Percentiles rank a stretch among this genome's conserved stretches.
phyloP scores from a whole-genome alignment of 768 basidiomycete species.

The Mycena rosella region DNA sequence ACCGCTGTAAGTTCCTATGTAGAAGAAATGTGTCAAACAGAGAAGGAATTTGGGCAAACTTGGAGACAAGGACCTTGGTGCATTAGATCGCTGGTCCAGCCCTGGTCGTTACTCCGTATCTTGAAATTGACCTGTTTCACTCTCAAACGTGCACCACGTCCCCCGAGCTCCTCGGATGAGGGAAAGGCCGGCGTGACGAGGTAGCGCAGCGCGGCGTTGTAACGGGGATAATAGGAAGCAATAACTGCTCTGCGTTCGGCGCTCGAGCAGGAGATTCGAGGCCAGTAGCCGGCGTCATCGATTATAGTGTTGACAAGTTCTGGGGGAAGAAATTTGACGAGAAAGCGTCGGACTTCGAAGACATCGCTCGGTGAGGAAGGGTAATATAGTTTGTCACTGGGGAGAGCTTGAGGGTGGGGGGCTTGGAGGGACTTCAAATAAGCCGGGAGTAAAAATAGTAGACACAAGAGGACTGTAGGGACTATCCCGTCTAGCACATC shows the following conservation, averaged over 20 bases:
- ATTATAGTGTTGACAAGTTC: conserved; percentile 47
- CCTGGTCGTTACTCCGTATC: conserved; percentile 42
- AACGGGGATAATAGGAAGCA: conserved; percentile 11
- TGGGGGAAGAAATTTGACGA: conserved; percentile 39
- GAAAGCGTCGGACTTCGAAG: conserved; percentile 27
- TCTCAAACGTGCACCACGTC: conserved; percentile 12
- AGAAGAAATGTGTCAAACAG: not conserved
- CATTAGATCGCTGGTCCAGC: conserved; percentile 33
- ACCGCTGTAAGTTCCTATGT: conserved; percentile 40
- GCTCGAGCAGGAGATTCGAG: conserved; percentile 27
- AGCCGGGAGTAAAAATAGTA: too few species aligned
- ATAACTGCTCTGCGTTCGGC: conserved; percentile 8
- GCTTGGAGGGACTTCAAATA: too few species aligned
- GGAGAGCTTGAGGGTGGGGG: too few species aligned
- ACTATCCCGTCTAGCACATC: too few species aligned
- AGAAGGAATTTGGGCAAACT: too few species aligned
- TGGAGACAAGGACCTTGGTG: conserved; percentile 25
- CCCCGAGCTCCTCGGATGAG: conserved; percentile 8
- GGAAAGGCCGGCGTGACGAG: conserved; percentile 39
- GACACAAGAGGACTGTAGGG: too few species aligned
- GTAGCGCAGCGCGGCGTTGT: conserved; percentile 36
- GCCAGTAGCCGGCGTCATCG: conserved; percentile 46
- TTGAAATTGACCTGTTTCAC: conserved; percentile 42
- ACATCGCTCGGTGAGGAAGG: conserved; percentile 36
- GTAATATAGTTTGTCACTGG: conserved; percentile 8